A percentile compares a stretch with the other conserved stretches of the same genome.
These are phyloP conservation scores for Populus alba DNA, from an alignment of 345 rosid genomes.

Conservation along the genomic window DNA sequence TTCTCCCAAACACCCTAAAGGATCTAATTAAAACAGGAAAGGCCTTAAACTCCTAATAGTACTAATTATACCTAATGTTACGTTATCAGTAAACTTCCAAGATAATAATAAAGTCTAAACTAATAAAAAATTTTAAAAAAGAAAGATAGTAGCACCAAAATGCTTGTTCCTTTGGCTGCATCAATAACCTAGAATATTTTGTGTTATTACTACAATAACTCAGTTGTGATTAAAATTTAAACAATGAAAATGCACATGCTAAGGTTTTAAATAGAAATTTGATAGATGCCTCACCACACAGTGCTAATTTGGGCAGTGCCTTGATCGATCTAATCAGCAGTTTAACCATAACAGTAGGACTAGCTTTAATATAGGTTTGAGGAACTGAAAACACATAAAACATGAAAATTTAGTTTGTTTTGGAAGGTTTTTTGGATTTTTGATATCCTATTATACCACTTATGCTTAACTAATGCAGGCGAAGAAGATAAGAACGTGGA, in stretches of 20 bases:
- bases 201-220: neutral
- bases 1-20: too few species aligned
- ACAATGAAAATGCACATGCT: neutral
- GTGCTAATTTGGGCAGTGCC: neutral
- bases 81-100: too few species aligned
- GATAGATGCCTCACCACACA: neutral
- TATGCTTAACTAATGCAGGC: conserved; percentile 46
- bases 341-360: neutral
- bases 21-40: too few species aligned
- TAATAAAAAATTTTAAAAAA: too few species aligned
- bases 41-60: too few species aligned
- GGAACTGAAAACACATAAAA: neutral
- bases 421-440: neutral
- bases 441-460: neutral
- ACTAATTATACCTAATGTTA: too few species aligned
- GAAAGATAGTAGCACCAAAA: too few species aligned
- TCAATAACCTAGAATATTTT: neutral
- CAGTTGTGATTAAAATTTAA: neutral
- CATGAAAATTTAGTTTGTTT: neutral
- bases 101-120: too few species aligned
- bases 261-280: neutral
- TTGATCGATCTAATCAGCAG: neutral
- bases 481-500: conserved; percentile 89
- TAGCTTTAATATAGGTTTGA: neutral
- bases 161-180: too few species aligned